Conservation (phyloP, 169 alveolate genomes). For the Cytauxzoon felis region DNA sequence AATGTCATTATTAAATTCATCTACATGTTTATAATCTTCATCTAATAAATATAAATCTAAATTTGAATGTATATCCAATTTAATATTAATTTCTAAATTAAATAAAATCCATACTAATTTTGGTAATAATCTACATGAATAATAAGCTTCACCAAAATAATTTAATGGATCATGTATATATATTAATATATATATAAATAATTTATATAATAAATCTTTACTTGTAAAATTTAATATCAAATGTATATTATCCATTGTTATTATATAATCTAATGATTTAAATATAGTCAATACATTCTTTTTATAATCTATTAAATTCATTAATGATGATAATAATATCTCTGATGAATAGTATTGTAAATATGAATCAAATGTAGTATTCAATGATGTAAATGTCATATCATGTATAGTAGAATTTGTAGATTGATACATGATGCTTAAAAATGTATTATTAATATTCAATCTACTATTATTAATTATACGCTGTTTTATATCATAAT, state of each 20-base stretch:
- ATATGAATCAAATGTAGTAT: no score
- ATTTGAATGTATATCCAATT: neutral
- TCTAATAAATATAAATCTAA: neutral
- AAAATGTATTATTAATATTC: conserved; percentile 11
- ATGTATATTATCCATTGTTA: neutral
- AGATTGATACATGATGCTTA: neutral
- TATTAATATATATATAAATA: conserved; percentile 27
- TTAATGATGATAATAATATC: conserved; percentile 12
- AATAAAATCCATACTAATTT: neutral
- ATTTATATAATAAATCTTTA: neutral
- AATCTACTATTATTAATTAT: neutral
- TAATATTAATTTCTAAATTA: neutral
- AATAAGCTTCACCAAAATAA: conserved; percentile 50
- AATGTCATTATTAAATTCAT: neutral
- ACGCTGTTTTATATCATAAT: conserved; percentile 31
- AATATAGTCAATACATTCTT: conserved; percentile 35
- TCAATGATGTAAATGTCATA: no score
- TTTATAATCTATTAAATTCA: conserved; percentile 17
- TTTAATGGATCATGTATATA: conserved; percentile 55
- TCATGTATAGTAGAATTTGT: no score
- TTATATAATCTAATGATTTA: conserved; percentile 5
- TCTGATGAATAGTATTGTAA: conserved; percentile 14
- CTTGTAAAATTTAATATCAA: conserved; percentile 1
- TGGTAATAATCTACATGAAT: conserved; percentile 26
- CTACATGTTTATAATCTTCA: neutral